A percentile compares a stretch with the other conserved stretches of the same genome.
Conservation (phyloP, 2,329 filamentous ascomycete species). For the Aquanectria penicillioides region DNA sequence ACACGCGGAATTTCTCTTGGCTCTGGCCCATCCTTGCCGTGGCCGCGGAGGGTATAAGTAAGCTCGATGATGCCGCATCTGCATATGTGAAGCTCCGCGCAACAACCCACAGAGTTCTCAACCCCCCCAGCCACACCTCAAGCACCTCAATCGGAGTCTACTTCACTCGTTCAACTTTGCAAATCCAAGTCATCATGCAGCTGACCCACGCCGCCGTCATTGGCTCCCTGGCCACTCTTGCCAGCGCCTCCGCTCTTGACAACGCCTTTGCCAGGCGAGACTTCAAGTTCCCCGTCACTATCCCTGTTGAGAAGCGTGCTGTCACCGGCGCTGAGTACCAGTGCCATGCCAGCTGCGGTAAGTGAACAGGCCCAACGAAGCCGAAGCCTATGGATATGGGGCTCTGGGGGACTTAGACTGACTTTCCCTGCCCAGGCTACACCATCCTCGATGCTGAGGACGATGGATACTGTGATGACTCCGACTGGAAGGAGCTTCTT, state of each 20-base stretch:
- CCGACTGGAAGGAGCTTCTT: constrained; percentile 53
- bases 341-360: constrained; percentile 63
- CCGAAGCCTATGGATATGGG: too few relatives aligned
- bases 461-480: constrained; percentile 45
- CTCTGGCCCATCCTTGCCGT: background rate
- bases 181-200: constrained; percentile 41
- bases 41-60: constrained; percentile 34
- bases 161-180: constrained; percentile 21
- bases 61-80: constrained; percentile 18
- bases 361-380: constrained; percentile 34
- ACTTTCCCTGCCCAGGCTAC: constrained; percentile 35
- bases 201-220: constrained; percentile 40
- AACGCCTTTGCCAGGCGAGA: constrained; percentile 27
- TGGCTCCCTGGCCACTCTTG: constrained; percentile 43
- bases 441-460: constrained; percentile 40
- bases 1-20: background rate
- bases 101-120: constrained; percentile 9
- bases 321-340: constrained; percentile 51
- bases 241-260: constrained; percentile 26
- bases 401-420: too few relatives aligned
- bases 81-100: constrained; percentile 16
- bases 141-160: background rate
- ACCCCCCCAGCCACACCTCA: background rate
- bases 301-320: constrained; percentile 55
- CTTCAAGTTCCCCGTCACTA: constrained; percentile 42